Evolutionary conservation across 768 basidiomycete species (phyloP).

Genomic region (Candolleomyces efflorescens): DNA sequence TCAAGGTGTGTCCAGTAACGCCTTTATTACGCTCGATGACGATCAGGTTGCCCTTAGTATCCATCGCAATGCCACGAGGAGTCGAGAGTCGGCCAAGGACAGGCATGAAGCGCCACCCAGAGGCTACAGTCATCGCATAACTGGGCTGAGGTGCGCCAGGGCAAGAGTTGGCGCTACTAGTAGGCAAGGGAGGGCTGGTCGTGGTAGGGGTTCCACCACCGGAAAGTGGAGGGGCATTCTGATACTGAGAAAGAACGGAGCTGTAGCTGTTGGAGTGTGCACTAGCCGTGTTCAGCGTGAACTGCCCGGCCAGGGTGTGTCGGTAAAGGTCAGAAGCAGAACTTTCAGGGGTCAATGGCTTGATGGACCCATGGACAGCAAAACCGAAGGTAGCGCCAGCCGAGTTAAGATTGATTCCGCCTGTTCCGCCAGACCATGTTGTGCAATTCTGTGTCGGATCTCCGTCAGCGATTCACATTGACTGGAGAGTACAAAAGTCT

Average conservation of each 20-base stretch:
- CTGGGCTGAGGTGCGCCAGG: conserved; percentile 6
- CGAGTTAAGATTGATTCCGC: conserved; percentile 3
- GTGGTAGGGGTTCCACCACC: neutral
- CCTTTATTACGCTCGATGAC: conserved; percentile 1
- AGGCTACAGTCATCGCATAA: conserved; percentile 2
- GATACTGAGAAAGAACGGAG: neutral
- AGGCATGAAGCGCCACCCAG: conserved; percentile 1
- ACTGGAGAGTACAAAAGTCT: too few relatives aligned
- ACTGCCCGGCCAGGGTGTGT: conserved; percentile 6
- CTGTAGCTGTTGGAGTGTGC: neutral
- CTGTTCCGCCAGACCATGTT: conserved; percentile 4
- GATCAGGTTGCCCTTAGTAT: neutral
- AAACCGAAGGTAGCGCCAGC: conserved; percentile 3
- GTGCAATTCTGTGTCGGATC: conserved; percentile 7
- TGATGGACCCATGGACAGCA: conserved; percentile 6
- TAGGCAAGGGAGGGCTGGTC: neutral
- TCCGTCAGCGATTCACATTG: too few relatives aligned
- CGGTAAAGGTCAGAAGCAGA: conserved; percentile 4
- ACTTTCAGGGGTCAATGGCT: conserved; percentile 5
- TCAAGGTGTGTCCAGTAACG: conserved; percentile 3
- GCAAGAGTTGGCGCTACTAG: conserved; percentile 1
- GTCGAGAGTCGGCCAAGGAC: conserved; percentile 1
- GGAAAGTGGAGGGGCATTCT: conserved; percentile 1
- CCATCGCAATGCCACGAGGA: conserved; percentile 4
- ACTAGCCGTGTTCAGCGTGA: conserved; percentile 1